Evolutionary conservation across 1,139 yeast genomes (phyloP).

Genomic region (Protomyces inouyei): DNA sequence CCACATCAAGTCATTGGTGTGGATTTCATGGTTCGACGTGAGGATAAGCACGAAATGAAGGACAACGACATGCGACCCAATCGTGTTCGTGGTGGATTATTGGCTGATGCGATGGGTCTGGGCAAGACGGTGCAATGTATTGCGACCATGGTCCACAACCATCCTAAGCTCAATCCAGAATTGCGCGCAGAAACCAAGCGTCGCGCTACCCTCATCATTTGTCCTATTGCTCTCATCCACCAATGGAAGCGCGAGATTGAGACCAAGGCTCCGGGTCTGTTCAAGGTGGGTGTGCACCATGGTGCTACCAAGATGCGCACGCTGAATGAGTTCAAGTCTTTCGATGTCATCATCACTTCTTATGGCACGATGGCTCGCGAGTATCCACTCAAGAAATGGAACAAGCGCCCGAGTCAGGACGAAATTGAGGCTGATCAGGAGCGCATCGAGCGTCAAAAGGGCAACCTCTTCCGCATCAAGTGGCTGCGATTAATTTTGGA

Average conservation of each 20-base stretch:
- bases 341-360: conserved; percentile 12
- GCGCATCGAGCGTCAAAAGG: conserved; percentile 18
- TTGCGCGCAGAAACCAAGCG: neutral
- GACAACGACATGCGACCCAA: neutral
- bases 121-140: conserved; percentile 47
- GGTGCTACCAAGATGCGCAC: conserved; percentile 6
- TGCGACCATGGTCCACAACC: conserved; percentile 51
- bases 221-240: conserved; percentile 15
- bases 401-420: conserved; percentile 1
- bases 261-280: conserved; percentile 7
- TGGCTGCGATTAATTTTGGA: conserved; percentile 88
- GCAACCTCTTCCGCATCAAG: conserved; percentile 3
- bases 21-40: conserved; percentile 72
- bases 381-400: conserved; percentile 12
- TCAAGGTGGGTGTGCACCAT: conserved; percentile 12
- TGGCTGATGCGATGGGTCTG: conserved; percentile 32
- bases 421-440: conserved; percentile 4
- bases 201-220: conserved; percentile 4
- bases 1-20: conserved; percentile 78
- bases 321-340: neutral
- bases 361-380: conserved; percentile 18
- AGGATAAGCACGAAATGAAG: conserved; percentile 39
- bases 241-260: conserved; percentile 20
- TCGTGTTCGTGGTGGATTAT: conserved; percentile 27
- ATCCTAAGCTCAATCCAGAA: neutral